These are phyloP conservation scores for Linderniella brevidens DNA, from an alignment of 257 asterid species.

Conservation along the genomic window DNA sequence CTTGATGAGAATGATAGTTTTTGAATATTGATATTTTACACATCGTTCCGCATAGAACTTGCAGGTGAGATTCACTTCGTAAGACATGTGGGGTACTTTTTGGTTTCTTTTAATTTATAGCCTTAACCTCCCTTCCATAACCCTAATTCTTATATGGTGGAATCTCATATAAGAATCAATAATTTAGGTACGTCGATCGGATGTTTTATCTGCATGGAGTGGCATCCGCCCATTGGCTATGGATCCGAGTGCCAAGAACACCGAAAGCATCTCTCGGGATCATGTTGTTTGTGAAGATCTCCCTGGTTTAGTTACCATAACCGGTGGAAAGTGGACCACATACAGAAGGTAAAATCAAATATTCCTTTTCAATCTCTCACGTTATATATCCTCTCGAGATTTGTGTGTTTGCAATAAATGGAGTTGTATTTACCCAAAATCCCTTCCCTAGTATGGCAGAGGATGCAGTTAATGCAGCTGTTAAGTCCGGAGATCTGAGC, in stretches of 20 bases:
- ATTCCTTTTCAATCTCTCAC: slow-evolving; percentile 2
- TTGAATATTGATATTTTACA: too few relatives aligned
- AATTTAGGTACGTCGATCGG: slow-evolving; percentile 68
- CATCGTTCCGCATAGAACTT: too few relatives aligned
- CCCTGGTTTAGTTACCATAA: slow-evolving; percentile 87
- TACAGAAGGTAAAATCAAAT: slow-evolving; percentile 64
- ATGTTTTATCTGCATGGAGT: slow-evolving; percentile 98
- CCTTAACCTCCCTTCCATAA: slow-evolving; percentile 2
- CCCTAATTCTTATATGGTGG: slow-evolving; percentile 6
- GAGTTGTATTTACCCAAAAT: slow-evolving; percentile 13
- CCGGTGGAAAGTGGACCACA: slow-evolving; percentile 99
- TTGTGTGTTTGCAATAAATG: neutral
- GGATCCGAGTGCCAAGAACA: slow-evolving; percentile 82
- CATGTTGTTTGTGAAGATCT: slow-evolving; percentile 79
- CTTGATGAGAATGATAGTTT: too few relatives aligned
- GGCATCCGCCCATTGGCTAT: slow-evolving; percentile 93
- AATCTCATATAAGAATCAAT: slow-evolving; percentile 12
- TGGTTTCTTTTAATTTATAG: too few relatives aligned
- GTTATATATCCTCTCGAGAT: neutral
- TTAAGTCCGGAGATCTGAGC: slow-evolving; percentile 68
- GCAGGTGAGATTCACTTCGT: too few relatives aligned
- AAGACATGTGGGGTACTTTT: too few relatives aligned
- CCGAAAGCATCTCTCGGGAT: slow-evolving; percentile 89
- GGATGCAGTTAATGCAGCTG: slow-evolving; percentile 84
- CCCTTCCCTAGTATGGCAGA: slow-evolving; percentile 94